These are phyloP conservation scores for Microcyclospora pomicola DNA, from an alignment of 2,329 filamentous ascomycete genomes.

Conservation along the genomic window DNA sequence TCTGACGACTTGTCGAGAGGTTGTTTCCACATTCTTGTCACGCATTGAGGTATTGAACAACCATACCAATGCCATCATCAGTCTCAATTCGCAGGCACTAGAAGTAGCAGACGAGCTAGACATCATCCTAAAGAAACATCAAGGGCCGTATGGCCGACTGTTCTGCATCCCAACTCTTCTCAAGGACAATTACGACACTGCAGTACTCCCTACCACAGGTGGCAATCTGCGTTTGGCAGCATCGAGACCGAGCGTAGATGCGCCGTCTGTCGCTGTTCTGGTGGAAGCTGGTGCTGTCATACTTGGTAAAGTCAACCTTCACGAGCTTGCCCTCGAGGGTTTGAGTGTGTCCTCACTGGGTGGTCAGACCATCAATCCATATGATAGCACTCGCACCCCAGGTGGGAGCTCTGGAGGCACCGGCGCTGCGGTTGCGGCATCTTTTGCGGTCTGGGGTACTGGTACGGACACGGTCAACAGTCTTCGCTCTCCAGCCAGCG, in stretches of 20 bases:
- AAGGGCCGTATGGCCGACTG: slow-evolving; percentile 35
- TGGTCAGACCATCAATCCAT: slow-evolving; percentile 53
- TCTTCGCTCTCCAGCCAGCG: slow-evolving; percentile 46
- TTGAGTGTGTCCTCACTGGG: slow-evolving; percentile 48
- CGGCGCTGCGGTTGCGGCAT: slow-evolving; percentile 45
- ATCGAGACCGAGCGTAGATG: slow-evolving; percentile 30
- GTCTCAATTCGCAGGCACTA: slow-evolving; percentile 38
- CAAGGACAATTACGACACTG: slow-evolving; percentile 51
- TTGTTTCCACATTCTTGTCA: slow-evolving; percentile 42
- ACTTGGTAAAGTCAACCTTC: slow-evolving; percentile 29
- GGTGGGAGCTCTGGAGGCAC: slow-evolving; percentile 52
- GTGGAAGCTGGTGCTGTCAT: slow-evolving; percentile 22
- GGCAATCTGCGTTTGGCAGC: slow-evolving; percentile 37
- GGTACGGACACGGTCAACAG: slow-evolving; percentile 41
- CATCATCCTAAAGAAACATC: slow-evolving; percentile 30
- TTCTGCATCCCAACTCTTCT: slow-evolving; percentile 50
- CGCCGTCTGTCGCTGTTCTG: slow-evolving; percentile 16
- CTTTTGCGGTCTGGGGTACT: slow-evolving; percentile 39
- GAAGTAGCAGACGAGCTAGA: slow-evolving; percentile 39
- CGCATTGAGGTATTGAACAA: slow-evolving; percentile 45
- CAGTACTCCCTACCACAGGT: slow-evolving; percentile 44
- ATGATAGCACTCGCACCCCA: slow-evolving; percentile 50
- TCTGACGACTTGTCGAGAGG: slow-evolving; percentile 39
- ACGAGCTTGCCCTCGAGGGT: slow-evolving; percentile 51
- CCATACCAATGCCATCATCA: slow-evolving; percentile 43